These are phyloP conservation scores for Platanthera guangdongensis DNA, from an alignment of 106 monocot species.

Conservation along the genomic window DNA sequence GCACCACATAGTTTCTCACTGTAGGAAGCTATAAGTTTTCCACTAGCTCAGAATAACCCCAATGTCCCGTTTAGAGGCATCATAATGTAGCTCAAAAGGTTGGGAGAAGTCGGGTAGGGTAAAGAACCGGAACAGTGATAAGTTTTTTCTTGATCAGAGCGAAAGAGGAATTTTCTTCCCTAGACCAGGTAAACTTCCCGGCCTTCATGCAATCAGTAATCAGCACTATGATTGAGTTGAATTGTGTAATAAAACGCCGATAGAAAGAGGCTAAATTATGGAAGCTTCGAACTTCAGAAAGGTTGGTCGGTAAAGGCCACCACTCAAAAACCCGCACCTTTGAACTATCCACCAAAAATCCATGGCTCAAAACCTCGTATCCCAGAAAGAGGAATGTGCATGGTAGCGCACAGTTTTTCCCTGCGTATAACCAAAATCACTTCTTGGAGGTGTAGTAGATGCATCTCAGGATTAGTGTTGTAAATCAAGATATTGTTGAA, in stretches of 20 bases:
- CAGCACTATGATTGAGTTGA: no score
- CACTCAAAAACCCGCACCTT: neutral
- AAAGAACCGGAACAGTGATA: neutral
- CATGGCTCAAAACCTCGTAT: neutral
- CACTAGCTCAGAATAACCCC: no score
- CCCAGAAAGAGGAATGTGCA: neutral
- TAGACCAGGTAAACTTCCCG: neutral
- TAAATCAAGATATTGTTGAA: neutral
- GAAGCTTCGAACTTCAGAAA: no score
- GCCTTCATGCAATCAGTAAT: neutral
- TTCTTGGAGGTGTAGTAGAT: neutral
- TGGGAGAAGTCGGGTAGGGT: no score
- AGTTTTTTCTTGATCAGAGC: neutral
- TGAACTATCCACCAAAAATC: neutral
- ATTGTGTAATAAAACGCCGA: no score
- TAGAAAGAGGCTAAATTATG: no score
- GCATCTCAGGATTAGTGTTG: neutral
- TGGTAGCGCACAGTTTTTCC: neutral
- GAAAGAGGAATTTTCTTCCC: neutral
- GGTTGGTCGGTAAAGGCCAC: no score
- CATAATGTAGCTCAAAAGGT: no score
- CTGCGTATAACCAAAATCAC: neutral
- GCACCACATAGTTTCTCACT: no score
- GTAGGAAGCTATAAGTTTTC: no score
- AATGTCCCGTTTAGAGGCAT: no score